Evolutionary conservation across 129 eudicot genomes (phyloP).

Genomic region (Calendula officinalis): DNA sequence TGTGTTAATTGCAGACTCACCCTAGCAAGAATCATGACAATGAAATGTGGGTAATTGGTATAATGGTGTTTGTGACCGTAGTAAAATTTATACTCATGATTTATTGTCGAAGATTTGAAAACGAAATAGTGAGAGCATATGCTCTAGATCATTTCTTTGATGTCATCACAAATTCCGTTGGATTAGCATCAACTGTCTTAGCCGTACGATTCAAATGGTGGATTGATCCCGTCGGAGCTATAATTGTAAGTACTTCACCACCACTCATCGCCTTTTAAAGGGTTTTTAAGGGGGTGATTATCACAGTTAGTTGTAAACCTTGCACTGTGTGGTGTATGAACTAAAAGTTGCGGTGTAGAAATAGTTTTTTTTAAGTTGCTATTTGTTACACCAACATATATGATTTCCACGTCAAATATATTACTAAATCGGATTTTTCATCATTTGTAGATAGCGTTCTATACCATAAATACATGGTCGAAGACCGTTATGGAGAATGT

Average conservation of each 20-base stretch:
- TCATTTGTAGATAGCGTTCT: constrained; percentile 67
- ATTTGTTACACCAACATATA: neutral
- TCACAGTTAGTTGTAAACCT: no score
- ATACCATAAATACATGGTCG: constrained; percentile 85
- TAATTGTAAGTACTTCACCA: constrained; percentile 50
- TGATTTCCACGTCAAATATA: neutral
- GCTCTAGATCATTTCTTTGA: constrained; percentile 96
- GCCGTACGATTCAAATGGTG: constrained; percentile 80
- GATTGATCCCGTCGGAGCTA: constrained; percentile 95
- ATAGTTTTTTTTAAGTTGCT: no score
- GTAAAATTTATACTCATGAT: constrained; percentile 74
- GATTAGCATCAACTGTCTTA: constrained; percentile 70
- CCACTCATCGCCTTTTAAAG: neutral
- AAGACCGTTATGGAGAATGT: constrained; percentile 82
- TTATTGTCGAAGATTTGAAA: constrained; percentile 73
- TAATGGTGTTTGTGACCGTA: constrained; percentile 67
- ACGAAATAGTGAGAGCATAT: constrained; percentile 86
- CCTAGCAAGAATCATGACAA: constrained; percentile 43
- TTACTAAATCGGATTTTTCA: no score
- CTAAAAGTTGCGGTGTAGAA: no score
- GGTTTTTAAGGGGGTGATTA: no score
- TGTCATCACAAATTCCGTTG: constrained; percentile 85
- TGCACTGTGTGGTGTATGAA: no score
- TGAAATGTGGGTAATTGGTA: constrained; percentile 84
- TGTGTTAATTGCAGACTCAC: constrained; percentile 32